A percentile compares a stretch with the other conserved stretches of the same genome.
These are phyloP conservation scores for Zymoseptoria ardabiliae DNA, from an alignment of 2,329 filamentous ascomycete species.

Conservation along the genomic window DNA sequence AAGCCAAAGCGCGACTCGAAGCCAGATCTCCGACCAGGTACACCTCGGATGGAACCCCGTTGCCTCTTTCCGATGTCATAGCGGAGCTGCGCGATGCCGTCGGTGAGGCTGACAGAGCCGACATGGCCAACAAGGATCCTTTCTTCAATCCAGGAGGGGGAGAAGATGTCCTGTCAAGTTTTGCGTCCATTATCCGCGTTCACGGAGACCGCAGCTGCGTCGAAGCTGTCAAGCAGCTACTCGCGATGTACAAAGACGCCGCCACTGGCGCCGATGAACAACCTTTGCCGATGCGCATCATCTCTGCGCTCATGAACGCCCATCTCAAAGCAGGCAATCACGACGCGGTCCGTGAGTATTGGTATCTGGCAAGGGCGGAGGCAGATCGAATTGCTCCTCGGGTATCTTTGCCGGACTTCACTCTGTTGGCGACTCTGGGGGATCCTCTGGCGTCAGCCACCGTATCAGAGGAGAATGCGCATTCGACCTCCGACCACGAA, in stretches of 20 bases:
- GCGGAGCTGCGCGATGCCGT: conserved; percentile 1
- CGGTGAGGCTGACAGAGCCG: not conserved
- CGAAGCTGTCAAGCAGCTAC: conserved; percentile 47
- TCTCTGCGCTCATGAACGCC: conserved; percentile 61
- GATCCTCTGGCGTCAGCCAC: not conserved
- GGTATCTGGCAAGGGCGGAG: conserved; percentile 54
- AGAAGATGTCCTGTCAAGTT: conserved; percentile 37
- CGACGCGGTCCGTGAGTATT: conserved; percentile 57
- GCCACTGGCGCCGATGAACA: not conserved
- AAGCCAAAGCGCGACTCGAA: conserved; percentile 26
- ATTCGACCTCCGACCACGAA: not conserved
- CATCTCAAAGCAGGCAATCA: conserved; percentile 53
- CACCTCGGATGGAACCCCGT: conserved; percentile 27
- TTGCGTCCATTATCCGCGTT: conserved; percentile 50
- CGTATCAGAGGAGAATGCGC: not conserved
- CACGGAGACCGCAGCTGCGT: conserved; percentile 44
- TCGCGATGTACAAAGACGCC: conserved; percentile 43
- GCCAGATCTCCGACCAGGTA: conserved; percentile 37
- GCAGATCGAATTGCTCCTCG: conserved; percentile 34
- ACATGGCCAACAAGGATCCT: conserved; percentile 3
- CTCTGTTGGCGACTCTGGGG: not conserved
- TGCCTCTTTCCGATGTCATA: conserved; percentile 26
- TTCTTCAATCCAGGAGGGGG: conserved; percentile 7
- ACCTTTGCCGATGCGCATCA: conserved; percentile 33
- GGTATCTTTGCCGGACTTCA: conserved; percentile 15